These are phyloP conservation scores for Phytophthora podocarpi DNA, from an alignment of 352 stramenopile species.

Conservation along the genomic window DNA sequence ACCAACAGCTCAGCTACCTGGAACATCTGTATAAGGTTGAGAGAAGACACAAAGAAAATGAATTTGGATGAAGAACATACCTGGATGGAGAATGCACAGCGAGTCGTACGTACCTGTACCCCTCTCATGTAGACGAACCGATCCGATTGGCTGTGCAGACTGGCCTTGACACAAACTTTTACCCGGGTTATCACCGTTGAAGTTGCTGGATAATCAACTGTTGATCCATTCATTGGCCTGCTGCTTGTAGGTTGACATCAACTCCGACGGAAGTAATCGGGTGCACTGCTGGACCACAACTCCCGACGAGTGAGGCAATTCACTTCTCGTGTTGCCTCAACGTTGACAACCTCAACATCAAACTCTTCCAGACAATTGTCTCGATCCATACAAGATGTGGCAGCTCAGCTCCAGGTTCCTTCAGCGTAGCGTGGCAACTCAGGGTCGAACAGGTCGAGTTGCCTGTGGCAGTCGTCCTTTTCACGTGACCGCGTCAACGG, in stretches of 20 bases:
- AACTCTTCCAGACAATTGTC: not conserved
- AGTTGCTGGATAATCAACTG: not conserved
- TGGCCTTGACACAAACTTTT: not conserved
- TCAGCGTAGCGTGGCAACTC: not conserved
- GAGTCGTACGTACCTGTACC: constrained; percentile 13
- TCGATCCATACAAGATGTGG: too few species aligned
- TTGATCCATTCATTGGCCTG: not conserved
- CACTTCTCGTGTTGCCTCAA: constrained; percentile 2
- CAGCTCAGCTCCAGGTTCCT: not conserved
- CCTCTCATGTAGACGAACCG: too few species aligned
- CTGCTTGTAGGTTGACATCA: not conserved
- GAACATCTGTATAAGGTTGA: constrained; percentile 21
- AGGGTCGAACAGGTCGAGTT: not conserved
- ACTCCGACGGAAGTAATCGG: not conserved
- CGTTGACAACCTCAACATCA: too few species aligned
- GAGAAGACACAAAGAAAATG: constrained; percentile 27
- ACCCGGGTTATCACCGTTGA: not conserved
- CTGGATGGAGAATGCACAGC: not conserved
- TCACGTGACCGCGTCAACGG: not conserved
- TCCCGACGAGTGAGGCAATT: not conserved
- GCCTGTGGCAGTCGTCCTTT: not conserved
- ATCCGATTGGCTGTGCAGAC: not conserved
- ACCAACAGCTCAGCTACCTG: not conserved
- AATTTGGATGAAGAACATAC: constrained; percentile 32
- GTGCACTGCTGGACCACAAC: not conserved